phyloP scores from a whole-genome alignment of 306 rosid species.

The Lathyrus tuberosus region DNA sequence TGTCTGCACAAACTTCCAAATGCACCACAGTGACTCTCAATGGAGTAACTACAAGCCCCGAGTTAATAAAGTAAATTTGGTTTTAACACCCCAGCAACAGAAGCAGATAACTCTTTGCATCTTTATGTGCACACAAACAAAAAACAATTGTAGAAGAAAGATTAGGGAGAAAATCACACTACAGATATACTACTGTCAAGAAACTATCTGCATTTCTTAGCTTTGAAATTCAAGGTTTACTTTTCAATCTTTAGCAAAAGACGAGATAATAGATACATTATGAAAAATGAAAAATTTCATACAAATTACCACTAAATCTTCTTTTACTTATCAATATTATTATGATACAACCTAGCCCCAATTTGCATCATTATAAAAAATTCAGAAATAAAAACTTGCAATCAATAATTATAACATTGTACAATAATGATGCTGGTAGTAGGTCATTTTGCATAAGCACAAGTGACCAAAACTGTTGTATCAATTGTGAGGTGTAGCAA shows the following conservation, averaged over 20 bases:
- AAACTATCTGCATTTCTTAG: slow-evolving; percentile 18
- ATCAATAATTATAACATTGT: not conserved
- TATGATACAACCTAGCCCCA: slow-evolving; percentile 21
- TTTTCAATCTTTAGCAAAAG: slow-evolving; percentile 10
- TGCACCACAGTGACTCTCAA: no score
- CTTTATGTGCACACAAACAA: slow-evolving; percentile 1
- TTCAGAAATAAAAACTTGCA: slow-evolving; percentile 5
- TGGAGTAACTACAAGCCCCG: no score
- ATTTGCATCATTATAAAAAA: not conserved
- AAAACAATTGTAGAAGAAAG: not conserved
- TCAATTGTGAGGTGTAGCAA: not conserved
- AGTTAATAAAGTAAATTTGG: no score
- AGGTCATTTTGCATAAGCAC: no score
- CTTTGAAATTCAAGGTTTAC: slow-evolving; percentile 30
- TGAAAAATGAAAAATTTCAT: not conserved
- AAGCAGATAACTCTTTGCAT: not conserved
- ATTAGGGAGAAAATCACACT: not conserved
- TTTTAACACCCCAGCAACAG: no score
- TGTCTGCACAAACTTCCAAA: no score
- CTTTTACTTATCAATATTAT: not conserved
- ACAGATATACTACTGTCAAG: slow-evolving; percentile 19
- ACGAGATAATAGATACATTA: slow-evolving; percentile 12
- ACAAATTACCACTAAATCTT: slow-evolving; percentile 1
- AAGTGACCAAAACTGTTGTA: not conserved
- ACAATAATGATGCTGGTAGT: slow-evolving; percentile 18